Conservation (phyloP, 345 rosid species). For the Eucalyptus curtisii region DNA sequence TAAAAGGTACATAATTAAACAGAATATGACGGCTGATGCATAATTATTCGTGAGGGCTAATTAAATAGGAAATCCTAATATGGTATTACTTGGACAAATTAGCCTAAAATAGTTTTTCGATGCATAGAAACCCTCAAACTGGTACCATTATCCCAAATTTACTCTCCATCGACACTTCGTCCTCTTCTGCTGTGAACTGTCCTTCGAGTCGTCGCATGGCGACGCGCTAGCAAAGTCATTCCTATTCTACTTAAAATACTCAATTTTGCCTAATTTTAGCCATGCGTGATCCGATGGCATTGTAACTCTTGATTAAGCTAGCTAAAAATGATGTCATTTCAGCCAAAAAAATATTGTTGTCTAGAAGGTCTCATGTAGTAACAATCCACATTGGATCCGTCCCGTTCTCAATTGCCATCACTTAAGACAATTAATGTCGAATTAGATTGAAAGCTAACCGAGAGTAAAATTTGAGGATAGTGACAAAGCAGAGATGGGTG, state of each 20-base stretch:
- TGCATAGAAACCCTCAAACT: neutral
- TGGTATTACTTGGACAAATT: neutral
- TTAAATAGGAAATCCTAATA: neutral
- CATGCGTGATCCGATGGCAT: neutral
- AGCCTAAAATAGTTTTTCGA: neutral
- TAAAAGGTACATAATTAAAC: neutral
- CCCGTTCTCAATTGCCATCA: neutral
- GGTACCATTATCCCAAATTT: neutral
- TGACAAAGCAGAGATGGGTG: neutral
- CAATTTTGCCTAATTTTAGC: neutral
- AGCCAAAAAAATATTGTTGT: neutral
- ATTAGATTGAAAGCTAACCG: neutral
- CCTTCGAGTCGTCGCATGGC: fast-evolving
- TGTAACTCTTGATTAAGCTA: neutral
- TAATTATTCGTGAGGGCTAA: neutral
- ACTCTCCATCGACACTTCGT: neutral
- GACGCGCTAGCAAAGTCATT: neutral
- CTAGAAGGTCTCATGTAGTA: neutral
- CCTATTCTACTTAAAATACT: neutral
- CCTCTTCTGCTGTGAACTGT: neutral
- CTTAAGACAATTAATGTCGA: neutral
- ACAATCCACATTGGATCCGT: neutral
- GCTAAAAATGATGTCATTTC: neutral
- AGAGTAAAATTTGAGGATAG: neutral
- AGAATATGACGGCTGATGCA: neutral